Percentiles rank a stretch among this genome's conserved stretches.
These are phyloP conservation scores for Pseudogymnoascus sp. DNA, from an alignment of 2,329 filamentous ascomycete genomes.

Conservation along the genomic window DNA sequence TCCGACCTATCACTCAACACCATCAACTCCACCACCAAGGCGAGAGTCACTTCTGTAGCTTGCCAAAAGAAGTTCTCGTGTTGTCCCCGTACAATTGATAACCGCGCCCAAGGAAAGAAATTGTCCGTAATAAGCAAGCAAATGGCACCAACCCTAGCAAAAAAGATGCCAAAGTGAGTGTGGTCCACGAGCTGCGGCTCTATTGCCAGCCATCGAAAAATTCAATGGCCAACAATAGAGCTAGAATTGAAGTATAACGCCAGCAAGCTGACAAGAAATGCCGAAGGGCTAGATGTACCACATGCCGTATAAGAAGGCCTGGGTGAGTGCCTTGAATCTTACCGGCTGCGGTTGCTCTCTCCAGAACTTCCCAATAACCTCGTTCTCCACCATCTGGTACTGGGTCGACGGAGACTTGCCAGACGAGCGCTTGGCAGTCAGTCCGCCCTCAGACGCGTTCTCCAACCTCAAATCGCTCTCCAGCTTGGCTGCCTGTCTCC, in stretches of 20 bases:
- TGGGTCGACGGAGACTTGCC: conserved; percentile 23
- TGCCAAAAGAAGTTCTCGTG: not conserved
- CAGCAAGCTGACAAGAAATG: not conserved
- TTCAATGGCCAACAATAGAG: not conserved
- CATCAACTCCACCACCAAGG: not conserved
- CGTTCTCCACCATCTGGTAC: conserved; percentile 13
- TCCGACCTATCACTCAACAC: not conserved
- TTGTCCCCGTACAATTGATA: not conserved
- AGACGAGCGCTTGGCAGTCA: conserved; percentile 14
- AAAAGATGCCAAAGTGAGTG: not conserved
- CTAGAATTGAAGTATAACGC: not conserved
- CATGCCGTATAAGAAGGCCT: conserved; percentile 24
- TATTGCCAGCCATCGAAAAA: not conserved
- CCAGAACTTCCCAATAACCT: conserved; percentile 1
- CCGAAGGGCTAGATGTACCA: conserved; percentile 26
- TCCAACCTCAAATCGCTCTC: conserved; percentile 8
- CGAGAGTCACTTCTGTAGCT: not conserved
- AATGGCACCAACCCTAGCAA: not conserved
- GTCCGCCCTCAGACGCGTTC: conserved; percentile 19
- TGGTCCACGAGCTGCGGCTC: not conserved
- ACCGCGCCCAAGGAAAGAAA: conserved; percentile 6
- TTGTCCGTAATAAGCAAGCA: conserved; percentile 7
- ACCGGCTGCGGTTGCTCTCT: conserved; percentile 6
- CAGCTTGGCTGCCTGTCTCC: conserved; percentile 14
- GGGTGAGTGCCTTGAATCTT: not conserved